Conservation (phyloP, 305 asterid species). For the Salvia sclarea region DNA sequence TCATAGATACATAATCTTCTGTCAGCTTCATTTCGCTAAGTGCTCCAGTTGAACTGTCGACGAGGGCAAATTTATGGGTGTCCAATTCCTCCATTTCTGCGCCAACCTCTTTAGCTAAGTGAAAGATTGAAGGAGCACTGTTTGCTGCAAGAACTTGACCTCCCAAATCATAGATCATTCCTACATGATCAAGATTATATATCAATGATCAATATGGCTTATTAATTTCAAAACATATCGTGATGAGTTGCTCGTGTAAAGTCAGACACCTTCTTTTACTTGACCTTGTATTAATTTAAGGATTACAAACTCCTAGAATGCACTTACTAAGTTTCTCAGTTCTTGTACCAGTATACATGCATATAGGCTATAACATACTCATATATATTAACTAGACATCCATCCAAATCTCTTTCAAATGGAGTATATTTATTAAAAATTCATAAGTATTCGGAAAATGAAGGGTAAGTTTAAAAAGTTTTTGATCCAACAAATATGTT, state of each 20-base stretch:
- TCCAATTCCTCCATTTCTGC: conserved; percentile 75
- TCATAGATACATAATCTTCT: conserved; percentile 73
- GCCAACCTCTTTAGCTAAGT: conserved; percentile 69
- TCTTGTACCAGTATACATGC: too few relatives aligned
- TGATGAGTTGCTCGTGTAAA: too few relatives aligned
- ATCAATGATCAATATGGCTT: too few relatives aligned
- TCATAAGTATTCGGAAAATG: too few relatives aligned
- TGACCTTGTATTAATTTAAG: too few relatives aligned
- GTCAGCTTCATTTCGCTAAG: conserved; percentile 62
- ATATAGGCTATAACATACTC: too few relatives aligned
- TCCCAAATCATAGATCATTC: conserved; percentile 77
- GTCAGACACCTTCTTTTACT: too few relatives aligned
- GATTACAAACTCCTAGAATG: too few relatives aligned
- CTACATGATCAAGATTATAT: too few relatives aligned
- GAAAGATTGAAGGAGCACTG: conserved; percentile 79
- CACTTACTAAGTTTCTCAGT: too few relatives aligned
- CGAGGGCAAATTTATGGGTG: conserved; percentile 65
- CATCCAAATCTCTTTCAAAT: background rate
- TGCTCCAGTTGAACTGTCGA: conserved; percentile 64
- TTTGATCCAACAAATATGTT: background rate
- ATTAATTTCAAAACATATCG: too few relatives aligned
- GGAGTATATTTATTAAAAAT: background rate
- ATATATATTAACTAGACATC: background rate
- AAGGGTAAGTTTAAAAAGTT: too few relatives aligned
- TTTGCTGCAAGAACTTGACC: conserved; percentile 92